phyloP scores from a whole-genome alignment of 768 basidiomycete species.

The Pleurotus djamor region DNA sequence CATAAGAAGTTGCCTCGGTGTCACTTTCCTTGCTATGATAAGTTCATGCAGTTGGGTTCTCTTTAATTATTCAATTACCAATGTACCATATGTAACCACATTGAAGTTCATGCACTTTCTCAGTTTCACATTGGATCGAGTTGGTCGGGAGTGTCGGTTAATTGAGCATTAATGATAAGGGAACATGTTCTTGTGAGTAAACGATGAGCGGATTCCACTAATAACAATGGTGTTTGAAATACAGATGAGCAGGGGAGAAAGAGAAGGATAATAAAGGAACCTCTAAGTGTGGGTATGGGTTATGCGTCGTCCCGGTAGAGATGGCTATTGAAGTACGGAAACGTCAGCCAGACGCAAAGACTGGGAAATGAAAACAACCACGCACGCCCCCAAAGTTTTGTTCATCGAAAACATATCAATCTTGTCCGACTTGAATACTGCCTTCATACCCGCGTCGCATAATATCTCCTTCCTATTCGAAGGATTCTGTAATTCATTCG shows the following conservation, averaged over 20 bases:
- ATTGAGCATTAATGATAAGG: not conserved
- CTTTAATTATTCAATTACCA: not conserved
- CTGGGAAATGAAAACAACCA: constrained; percentile 7
- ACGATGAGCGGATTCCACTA: not conserved
- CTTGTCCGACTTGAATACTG: constrained; percentile 78
- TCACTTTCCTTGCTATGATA: not conserved
- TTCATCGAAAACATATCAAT: constrained; percentile 97
- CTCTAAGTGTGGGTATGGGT: too few relatives aligned
- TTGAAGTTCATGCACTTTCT: too few relatives aligned
- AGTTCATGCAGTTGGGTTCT: not conserved
- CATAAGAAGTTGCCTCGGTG: not conserved
- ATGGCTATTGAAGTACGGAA: not conserved
- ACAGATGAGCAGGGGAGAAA: not conserved
- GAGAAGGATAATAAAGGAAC: too few relatives aligned
- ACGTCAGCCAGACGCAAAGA: not conserved
- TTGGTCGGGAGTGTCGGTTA: not conserved
- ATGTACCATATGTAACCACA: not conserved
- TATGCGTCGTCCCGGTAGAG: not conserved
- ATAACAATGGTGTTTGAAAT: not conserved
- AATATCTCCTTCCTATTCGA: constrained; percentile 80
- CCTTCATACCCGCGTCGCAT: constrained; percentile 71
- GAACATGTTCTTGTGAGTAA: not conserved
- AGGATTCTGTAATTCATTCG: constrained; percentile 81
- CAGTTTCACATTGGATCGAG: too few relatives aligned
- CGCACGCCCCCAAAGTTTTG: constrained; percentile 79